Evolutionary conservation across 352 stramenopile genomes (phyloP), one percentile per base, ranked within the genome.

Genomic region (Phytophthora uliginosa): DNA sequence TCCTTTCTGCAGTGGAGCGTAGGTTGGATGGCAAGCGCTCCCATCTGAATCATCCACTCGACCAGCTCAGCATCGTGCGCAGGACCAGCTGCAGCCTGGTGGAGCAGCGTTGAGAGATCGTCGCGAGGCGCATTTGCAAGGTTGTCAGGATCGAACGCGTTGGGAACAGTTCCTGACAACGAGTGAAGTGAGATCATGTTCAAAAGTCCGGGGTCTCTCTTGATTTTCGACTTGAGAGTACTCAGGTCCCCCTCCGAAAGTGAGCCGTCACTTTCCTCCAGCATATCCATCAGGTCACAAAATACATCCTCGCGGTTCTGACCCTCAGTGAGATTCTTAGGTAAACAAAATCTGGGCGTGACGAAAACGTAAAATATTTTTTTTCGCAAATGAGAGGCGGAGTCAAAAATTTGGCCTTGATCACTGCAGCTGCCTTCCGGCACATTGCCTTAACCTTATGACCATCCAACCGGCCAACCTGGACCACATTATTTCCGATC

Each of bases 21-120:
- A 15, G 69, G 69, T 20, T 80, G 63, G 31, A 59, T 58, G n/a
- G 54, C 18, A 5, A 77, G 64, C 1, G 63, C 69, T 31, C 63
- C 73, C 63, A 55, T 81, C 20, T 81, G 66, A 24, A 81, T 65
- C 31, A 81, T 56, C 73, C 77, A 84, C 40, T 84, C 77, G 1
- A 79, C 63, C n/a, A 82, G 63, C 0, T 55, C 38, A 2, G 45
- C 63, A 24, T 84, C 67, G 6, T 67, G 63, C 0, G 64, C 68
- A 12, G 40, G 48, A 1, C 77, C 77, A 7, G 70, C 73, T 0
- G 66, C 73, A 0, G 64, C 77, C 7, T 79, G 66, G 22, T 81
- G 73, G 8, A 85, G 38, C 20, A 68, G 38, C n/a, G 61, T 54
- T 22, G 34, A 68, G 13, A 68, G 38, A 52, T 52, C n/a, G n/a